phyloP scores from a whole-genome alignment of 495 filamentous ascomycete genomes.

The Podospora comata region DNA sequence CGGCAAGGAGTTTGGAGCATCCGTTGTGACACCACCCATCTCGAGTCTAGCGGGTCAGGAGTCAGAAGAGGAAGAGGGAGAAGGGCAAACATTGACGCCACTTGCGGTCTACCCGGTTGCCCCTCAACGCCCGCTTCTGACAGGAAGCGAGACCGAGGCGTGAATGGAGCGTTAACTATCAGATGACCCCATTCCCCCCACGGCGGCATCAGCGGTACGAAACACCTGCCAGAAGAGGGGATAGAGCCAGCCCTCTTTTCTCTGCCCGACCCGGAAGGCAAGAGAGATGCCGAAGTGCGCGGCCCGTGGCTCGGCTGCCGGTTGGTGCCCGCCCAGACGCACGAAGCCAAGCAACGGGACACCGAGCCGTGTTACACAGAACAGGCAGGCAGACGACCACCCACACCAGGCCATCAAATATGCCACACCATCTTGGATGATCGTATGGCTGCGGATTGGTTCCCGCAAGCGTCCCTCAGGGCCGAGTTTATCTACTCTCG shows the following conservation, averaged over 20 bases:
- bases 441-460: background rate
- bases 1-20: background rate
- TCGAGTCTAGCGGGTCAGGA: background rate
- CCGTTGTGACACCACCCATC: background rate
- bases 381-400: background rate
- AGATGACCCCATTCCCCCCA: background rate
- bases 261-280: background rate
- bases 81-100: conserved; percentile 8
- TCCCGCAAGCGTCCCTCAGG: background rate
- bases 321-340: background rate
- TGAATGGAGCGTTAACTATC: background rate
- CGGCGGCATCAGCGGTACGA: background rate
- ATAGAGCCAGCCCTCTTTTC: background rate
- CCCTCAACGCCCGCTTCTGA: background rate
- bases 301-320: conserved; percentile 1
- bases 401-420: background rate
- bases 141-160: background rate
- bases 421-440: background rate
- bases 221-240: background rate
- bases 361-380: conserved; percentile 2
- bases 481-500: conserved; percentile 5
- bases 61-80: background rate
- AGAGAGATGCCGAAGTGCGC: background rate
- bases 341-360: background rate
- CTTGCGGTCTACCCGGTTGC: background rate